A percentile compares a stretch with the other conserved stretches of the same genome.
phyloP scores from a whole-genome alignment of 441 rosid species.

The Populus trichocarpa region DNA sequence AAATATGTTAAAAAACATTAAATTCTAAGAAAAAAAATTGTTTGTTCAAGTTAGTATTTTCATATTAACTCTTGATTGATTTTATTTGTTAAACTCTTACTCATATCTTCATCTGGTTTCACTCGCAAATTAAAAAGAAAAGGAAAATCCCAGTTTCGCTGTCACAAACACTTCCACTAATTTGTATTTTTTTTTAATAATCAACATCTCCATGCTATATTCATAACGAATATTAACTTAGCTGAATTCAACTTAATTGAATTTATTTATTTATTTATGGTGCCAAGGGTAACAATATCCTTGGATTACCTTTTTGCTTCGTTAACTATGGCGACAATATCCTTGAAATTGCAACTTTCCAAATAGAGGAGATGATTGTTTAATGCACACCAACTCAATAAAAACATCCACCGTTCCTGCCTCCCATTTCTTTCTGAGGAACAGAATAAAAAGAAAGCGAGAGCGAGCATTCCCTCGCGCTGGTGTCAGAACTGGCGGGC shows the following conservation, averaged over 20 bases:
- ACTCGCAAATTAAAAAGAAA: not conserved
- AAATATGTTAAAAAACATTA: too few species aligned
- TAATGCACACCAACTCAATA: not conserved
- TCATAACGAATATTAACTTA: too few species aligned
- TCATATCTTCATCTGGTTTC: not conserved
- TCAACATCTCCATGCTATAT: not conserved
- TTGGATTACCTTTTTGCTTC: not conserved
- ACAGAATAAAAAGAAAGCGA: not conserved
- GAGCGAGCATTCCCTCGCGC: not conserved
- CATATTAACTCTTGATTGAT: not conserved
- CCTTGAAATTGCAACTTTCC: not conserved
- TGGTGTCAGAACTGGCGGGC: not conserved
- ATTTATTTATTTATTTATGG: too few species aligned
- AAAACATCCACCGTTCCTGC: not conserved
- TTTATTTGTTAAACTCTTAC: not conserved
- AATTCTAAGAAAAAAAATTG: too few species aligned
- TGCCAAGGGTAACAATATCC: not conserved
- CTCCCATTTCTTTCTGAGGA: not conserved
- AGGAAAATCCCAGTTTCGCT: not conserved
- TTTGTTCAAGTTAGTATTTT: too few species aligned
- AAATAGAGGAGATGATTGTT: not conserved
- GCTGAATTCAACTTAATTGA: not conserved
- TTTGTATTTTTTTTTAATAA: not conserved
- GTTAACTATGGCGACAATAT: not conserved
- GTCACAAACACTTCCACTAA: not conserved